Conservation (phyloP, 2,329 filamentous ascomycete species). For the Diaporthe longicolla region DNA sequence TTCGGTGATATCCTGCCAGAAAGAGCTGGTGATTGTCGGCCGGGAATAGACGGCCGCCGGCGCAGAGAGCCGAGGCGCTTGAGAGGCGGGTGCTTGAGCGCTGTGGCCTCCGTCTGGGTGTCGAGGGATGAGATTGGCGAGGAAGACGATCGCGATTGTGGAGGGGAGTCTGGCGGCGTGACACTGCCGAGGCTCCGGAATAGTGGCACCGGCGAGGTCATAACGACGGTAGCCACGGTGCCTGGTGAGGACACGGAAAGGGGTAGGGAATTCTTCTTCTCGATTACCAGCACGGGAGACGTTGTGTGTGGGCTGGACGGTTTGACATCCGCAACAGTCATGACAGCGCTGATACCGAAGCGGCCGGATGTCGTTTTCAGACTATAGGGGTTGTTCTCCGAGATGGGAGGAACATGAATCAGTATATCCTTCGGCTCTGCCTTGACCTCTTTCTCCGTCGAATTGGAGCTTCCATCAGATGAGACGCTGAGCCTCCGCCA, state of each 20-base stretch:
- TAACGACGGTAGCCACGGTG: slow-evolving; percentile 31
- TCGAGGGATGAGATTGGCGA: slow-evolving; percentile 38
- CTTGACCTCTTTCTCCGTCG: slow-evolving; percentile 37
- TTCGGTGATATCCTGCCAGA: slow-evolving; percentile 19
- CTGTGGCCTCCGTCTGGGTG: slow-evolving; percentile 11
- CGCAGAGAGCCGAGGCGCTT: slow-evolving; percentile 32
- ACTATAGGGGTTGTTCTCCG: neutral
- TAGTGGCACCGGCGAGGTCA: slow-evolving; percentile 29
- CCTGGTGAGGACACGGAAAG: slow-evolving; percentile 29
- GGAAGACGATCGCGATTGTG: slow-evolving; percentile 10
- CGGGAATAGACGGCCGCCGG: neutral
- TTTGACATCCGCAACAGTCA: slow-evolving; percentile 40
- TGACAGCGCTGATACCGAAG: slow-evolving; percentile 32
- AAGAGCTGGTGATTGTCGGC: slow-evolving; percentile 10
- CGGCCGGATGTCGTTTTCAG: neutral
- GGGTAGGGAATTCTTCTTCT: slow-evolving; percentile 26
- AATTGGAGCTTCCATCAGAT: slow-evolving; percentile 26
- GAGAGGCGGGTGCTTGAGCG: slow-evolving; percentile 25
- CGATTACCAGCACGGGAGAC: neutral
- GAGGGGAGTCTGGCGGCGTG: slow-evolving; percentile 40
- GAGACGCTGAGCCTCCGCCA: slow-evolving; percentile 39
- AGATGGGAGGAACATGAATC: neutral
- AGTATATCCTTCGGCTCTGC: slow-evolving; percentile 44
- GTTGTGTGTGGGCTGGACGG: slow-evolving; percentile 22
- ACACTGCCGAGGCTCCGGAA: slow-evolving; percentile 29